phyloP scores from a whole-genome alignment of 495 filamentous ascomycete genomes.

The Penicillium fimorum region DNA sequence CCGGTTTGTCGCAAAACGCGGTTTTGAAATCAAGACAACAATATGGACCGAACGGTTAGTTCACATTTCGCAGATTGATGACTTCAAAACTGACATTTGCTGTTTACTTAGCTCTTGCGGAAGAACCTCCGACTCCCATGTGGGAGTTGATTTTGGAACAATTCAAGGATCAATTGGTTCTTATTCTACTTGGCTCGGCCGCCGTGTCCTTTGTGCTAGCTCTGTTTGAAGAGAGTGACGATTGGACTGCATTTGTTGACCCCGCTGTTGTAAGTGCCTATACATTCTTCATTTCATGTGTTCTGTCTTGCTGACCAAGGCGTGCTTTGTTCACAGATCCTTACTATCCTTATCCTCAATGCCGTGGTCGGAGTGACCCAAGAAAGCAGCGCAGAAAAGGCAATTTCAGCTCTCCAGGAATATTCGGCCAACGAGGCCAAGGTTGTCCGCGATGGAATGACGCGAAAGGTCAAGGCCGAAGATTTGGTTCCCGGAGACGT shows the following conservation, averaged over 20 bases:
- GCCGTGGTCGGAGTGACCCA: constrained; percentile 96
- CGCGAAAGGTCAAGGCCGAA: constrained; percentile 82
- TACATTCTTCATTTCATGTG: background rate
- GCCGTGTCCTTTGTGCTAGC: constrained; percentile 93
- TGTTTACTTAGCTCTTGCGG: constrained; percentile 69
- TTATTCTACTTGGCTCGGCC: constrained; percentile 91
- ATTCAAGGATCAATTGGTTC: constrained; percentile 97
- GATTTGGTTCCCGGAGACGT: constrained; percentile 96
- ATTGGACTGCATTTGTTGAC: constrained; percentile 98
- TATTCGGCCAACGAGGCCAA: constrained; percentile 99
- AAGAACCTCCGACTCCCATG: constrained; percentile 94
- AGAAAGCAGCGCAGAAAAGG: constrained; percentile 97
- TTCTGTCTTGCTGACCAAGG: constrained; percentile 14
- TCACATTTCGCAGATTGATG: constrained; percentile 5
- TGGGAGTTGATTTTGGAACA: constrained; percentile 97
- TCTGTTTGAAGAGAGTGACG: constrained; percentile 87
- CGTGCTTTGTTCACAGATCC: constrained; percentile 57
- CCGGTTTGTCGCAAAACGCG: constrained; percentile 69
- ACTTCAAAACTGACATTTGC: constrained; percentile 1
- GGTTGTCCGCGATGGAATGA: constrained; percentile 74
- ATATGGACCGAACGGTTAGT: constrained; percentile 83
- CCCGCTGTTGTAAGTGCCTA: constrained; percentile 76
- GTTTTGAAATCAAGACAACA: constrained; percentile 60
- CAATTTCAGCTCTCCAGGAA: constrained; percentile 97
- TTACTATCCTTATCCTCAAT: constrained; percentile 96